Evolutionary conservation across 2,329 filamentous ascomycete genomes (phyloP), one percentile per base, ranked within the genome.

Genomic region (Diaporthe eres): DNA sequence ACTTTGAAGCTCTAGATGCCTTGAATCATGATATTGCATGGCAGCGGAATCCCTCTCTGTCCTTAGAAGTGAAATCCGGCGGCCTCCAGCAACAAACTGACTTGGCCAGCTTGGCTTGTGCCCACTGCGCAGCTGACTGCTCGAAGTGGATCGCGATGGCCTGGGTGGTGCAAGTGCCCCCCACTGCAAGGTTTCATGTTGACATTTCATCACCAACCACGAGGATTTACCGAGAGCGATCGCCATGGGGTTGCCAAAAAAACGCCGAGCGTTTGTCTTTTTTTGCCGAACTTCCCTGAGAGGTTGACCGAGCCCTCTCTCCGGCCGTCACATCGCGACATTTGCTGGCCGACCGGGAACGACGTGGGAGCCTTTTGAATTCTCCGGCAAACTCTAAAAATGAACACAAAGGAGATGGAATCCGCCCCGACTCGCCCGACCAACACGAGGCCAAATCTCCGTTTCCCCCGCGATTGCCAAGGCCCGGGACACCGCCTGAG

Each of bases 401-500:
- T 51, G 47, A 65, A 28, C 10, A 22, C 13, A 44, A 34, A 49
- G 42, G 15, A 19, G 13, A n/a, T 22, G 57, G 57, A 31, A 10
- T 39, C 70, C 55, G 57, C 58, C 22, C 71, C 44, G 70, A 72
- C 25, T 31, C 53, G 57, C 57, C 53, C 72, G 75, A 57, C 68
- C 31, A 74, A 77, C 75, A 77, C 75, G 75, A 77, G 61, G 74
- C 75, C 75, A 72, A 77, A 77, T 77, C 49, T 77, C 75, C 75
- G 75, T 39, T 12, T 65, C 49, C 72, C 75, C 75, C 75, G 47
- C 72, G 72, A 74, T 72, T 75, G 65, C 75, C 72, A 67, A 63
- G 74, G 51, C 55, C 67, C 67, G 65, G 58, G 75, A 42, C 65
- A 71, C 68, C 53, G 68, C 44, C 68, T 57, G 22, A 39, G 19